Evolutionary conservation across 176 grass and related monocot species (phyloP), one percentile per base, ranked within the genome.

Genomic region (Carex kokanica): DNA sequence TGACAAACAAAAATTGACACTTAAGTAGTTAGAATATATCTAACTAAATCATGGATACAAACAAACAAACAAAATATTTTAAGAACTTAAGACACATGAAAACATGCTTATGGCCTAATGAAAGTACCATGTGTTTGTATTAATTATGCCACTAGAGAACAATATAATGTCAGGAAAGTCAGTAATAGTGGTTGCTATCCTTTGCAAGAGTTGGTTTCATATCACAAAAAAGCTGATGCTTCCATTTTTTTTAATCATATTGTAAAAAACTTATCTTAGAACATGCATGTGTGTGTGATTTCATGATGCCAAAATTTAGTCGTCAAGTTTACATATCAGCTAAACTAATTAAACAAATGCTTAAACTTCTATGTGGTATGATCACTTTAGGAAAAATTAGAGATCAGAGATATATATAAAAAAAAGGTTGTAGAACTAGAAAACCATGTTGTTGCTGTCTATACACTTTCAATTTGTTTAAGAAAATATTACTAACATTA

Each of bases 11-110:
- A 51, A 82, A 27, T 82, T 82, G 38, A 25, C 61, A 82, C 61
- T 82, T 82, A 63, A 82, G 80, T 68, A 31, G 80, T 82, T 82
- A 82, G 80, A 82, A 66, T 82, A 61, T 82, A 61, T 82, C 80
- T 82, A 11, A 82, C 60, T 82, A 82, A 82, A 82, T 82, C 80
- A 54, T 82, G 4, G 20, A 68, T 67, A n/a, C 63, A 82, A 51
- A 82, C 60, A 65, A 58, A 49, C 45, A 49, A 52, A 52, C 61
- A 67, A 78, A 77, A 78, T 82, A 82, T 82, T 82, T 82, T 68
- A 82, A 49, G 29, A 53, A 52, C n/a, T 66, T 66, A 61, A 51
- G 41, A 54, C 61, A 53, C 38, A 82, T 54, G 43, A 82, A 64
- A 82, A 68, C 51, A 56, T 78, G 51, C 23, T 78, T 78, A 32